Percentiles rank a stretch among this genome's conserved stretches.
Evolutionary conservation across 73 alveolate genomes (phyloP).

Genomic region (Paraurostyla sp.): DNA sequence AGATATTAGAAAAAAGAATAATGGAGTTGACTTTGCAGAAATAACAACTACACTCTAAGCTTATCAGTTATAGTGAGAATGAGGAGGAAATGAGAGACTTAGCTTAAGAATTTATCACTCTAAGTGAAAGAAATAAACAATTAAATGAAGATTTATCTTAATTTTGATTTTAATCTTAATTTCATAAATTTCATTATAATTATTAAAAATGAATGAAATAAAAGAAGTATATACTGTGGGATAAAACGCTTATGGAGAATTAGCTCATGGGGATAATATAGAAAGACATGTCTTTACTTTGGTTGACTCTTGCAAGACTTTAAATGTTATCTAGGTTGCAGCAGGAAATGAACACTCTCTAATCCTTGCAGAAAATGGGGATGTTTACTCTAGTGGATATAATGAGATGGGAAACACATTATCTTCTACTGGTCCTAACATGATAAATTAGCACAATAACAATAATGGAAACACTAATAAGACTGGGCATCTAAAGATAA

Average conservation of each 20-base stretch:
- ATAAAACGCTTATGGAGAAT: conserved; percentile 74
- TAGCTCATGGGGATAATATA: conserved; percentile 67
- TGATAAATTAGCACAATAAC: neutral
- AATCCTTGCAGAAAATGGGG: conserved; percentile 84
- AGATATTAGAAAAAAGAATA: conserved; percentile 20
- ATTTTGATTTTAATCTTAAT: neutral
- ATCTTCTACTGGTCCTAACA: neutral
- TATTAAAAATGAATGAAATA: conserved; percentile 39
- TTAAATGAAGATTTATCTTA: neutral
- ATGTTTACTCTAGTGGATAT: conserved; percentile 89
- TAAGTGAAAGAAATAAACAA: neutral
- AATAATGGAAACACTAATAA: neutral
- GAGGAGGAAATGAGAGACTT: neutral
- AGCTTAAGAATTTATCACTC: neutral
- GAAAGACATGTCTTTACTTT: conserved; percentile 65
- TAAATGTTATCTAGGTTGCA: conserved; percentile 78
- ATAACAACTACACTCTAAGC: neutral
- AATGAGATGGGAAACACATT: conserved; percentile 62
- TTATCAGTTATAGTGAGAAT: conserved; percentile 17
- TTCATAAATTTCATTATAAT: too few relatives aligned
- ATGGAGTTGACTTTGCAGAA: neutral
- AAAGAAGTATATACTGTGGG: conserved; percentile 49
- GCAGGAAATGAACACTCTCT: conserved; percentile 93
- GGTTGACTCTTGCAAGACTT: conserved; percentile 55
- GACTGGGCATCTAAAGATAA: conserved; percentile 45